Evolutionary conservation across 225 moss, liverwort and hornwort genomes (phyloP), one percentile per base, ranked within the genome.

Genomic region (Neckera pumila): DNA sequence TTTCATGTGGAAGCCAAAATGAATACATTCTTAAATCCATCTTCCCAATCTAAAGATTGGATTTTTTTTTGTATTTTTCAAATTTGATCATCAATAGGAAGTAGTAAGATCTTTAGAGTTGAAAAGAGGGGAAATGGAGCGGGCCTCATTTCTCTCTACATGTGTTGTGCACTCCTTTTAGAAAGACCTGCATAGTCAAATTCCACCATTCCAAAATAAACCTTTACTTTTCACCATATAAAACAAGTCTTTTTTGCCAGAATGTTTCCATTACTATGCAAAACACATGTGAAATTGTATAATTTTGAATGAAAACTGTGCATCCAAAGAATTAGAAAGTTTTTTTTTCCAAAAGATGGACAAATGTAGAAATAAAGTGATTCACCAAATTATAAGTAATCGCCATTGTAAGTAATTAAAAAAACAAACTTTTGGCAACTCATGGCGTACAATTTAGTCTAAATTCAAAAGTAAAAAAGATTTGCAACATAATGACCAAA

Each of bases 151-250:
- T 42, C 5, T 26, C 15, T 4, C 9, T 26, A 4, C 9, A 3
- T 25, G 1, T 71, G 1, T 8, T 26, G 14, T 8, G 5, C 5
- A 71, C 12, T 21, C 10, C 10, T 28, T 43, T 17, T 6, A 28
- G 6, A 0, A 10, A 27, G 6, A 28, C 10, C 0, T 28, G 26
- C n/a, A n/a, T n/a, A n/a, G n/a, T n/a, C n/a, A n/a, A n/a, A n/a
- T n/a, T n/a, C n/a, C n/a, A n/a, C n/a, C n/a, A n/a, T n/a, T n/a
- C n/a, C n/a, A n/a, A n/a, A n/a, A n/a, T n/a, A n/a, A n/a, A n/a
- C n/a, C n/a, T n/a, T n/a, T n/a, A n/a, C n/a, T n/a, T n/a, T n/a
- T n/a, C n/a, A n/a, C n/a, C n/a, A n/a, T n/a, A n/a, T n/a, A n/a
- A n/a, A n/a, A n/a, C n/a, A n/a, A n/a, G n/a, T n/a, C n/a, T n/a